Percentiles rank a stretch among this genome's conserved stretches.
Evolutionary conservation across 2,329 filamentous ascomycete genomes (phyloP).

Genomic region (Fusarium poae): DNA sequence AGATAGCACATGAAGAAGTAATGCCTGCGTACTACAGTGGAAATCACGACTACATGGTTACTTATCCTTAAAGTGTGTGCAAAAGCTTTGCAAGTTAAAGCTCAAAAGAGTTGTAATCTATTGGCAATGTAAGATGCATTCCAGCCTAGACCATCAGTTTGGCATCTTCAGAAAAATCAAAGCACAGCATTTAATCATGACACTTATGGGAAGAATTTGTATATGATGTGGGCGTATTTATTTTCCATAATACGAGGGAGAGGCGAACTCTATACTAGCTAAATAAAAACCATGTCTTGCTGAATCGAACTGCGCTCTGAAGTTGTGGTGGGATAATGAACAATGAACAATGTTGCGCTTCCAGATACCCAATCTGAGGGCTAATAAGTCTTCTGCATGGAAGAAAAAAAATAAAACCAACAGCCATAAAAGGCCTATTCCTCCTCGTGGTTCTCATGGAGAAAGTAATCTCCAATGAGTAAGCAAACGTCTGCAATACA

Average conservation of each 20-base stretch:
- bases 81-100: background rate
- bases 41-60: no score
- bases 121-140: no score
- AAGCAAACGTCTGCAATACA: constrained; percentile 44
- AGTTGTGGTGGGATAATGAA: constrained; percentile 18
- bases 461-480: constrained; percentile 34
- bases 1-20: background rate
- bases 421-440: constrained; percentile 9
- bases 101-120: background rate
- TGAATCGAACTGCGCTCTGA: constrained; percentile 33
- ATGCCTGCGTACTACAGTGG: no score
- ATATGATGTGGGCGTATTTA: constrained; percentile 42
- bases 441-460: constrained; percentile 13
- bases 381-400: constrained; percentile 5
- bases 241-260: constrained; percentile 43
- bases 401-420: background rate
- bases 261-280: constrained; percentile 47
- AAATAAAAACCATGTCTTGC: constrained; percentile 41
- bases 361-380: constrained; percentile 43
- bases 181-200: background rate
- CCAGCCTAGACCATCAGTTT: background rate
- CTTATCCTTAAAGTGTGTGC: no score
- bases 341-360: constrained; percentile 22
- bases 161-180: background rate
- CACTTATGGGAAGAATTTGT: background rate